Base-by-base conservation (phyloP, 2,329 filamentous ascomycete genomes). In the Aspergillus fumigatiaffinis region DNA sequence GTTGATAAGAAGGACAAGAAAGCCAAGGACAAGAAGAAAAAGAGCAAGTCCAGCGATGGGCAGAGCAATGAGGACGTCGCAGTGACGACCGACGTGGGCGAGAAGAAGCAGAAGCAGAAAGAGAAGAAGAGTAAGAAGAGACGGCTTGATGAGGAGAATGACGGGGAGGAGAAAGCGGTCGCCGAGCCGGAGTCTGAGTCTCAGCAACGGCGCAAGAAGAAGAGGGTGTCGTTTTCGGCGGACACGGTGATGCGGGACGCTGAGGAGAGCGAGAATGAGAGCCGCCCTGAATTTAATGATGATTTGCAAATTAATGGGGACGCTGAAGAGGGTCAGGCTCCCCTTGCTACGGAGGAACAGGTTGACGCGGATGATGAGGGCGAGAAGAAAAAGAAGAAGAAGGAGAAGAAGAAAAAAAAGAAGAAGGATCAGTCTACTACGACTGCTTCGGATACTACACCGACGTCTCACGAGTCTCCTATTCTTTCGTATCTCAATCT, bases 401-500 rank as follows among this genome's bases (percentile, higher is more conserved):
- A 66, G 32, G 64, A 68, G 52, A 70, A 68, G 52, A 70, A 69
- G 57, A 59, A 61, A 57, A 63, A 61, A 58, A 65, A 63, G 50
- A 57, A 60, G 56, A 67, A 63, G 56, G 56, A 52, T 25, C 17
- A 21, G 1, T 47, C 21, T 52, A 56, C 56, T 50, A 50, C 54
- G 51, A 51, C 57, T 49, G 50, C 57, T 53, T 50, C 61, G 26
- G 21, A 54, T 53, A 41, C 48, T 17, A 46, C 57, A 5, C 42
- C 64, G n/a, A 52, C 68, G 35, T 55, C 66, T 50, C 66, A 72
- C 55, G 71, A 73, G 49, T 63, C 70, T 6, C 83, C 87, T 14
- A 87, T 91, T 57, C 80, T 95, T 17, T 81, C 84, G 53, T 97
- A 97, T 71, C 83, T 97, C 48, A 81, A 81, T 50, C 85, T 87